Evolutionary conservation across 148 eudicot genomes (phyloP), one percentile per base, ranked within the genome.

Genomic region (Spergularia marina): DNA sequence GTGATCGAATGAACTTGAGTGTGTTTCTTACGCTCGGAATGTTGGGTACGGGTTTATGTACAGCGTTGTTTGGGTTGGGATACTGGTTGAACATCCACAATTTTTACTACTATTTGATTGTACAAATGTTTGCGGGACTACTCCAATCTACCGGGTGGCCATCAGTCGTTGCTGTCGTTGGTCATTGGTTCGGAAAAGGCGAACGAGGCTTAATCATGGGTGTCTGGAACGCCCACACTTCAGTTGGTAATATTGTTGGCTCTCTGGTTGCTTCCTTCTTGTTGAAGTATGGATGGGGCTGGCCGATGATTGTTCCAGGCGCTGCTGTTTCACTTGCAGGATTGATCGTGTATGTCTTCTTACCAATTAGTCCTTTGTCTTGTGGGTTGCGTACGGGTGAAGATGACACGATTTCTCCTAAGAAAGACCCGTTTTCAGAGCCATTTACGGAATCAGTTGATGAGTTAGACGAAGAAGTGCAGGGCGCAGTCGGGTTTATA

Each of bases 191-290:
- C 17, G 97, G 96, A 49, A 93, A 91, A 75, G 87, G 84, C 49
- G 89, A 80, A 52, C 83, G 98, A 67, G 98, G 98, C 60, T 88
- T 91, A 56, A 88, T 91, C 71, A 93, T 93, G 98, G 98, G 98
- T 0, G 74, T 91, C 14, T 91, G 98, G 96, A 93, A 91, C 44
- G 91, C 96, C 60, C 98, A 93, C 70, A 93, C 98, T 0, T 91
- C 98, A 13, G 79, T 93, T 7, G 98, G 98, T 55, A 93, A 93
- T 74, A 91, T 93, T n/a, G 80, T 87, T 0, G 98, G 98, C 30
- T 91, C 96, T 12, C 79, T 93, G 72, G 72, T 89, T 25, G 98
- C 98, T 65, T 91, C 98, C 2, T 66, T 76, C 90, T 96, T 30
- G 36, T 30, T 30, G 36, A 30, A 30, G 36, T 30, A 30, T 30